phyloP scores from a whole-genome alignment of 2,329 filamentous ascomycete species.

The Sporothrix humicola region DNA sequence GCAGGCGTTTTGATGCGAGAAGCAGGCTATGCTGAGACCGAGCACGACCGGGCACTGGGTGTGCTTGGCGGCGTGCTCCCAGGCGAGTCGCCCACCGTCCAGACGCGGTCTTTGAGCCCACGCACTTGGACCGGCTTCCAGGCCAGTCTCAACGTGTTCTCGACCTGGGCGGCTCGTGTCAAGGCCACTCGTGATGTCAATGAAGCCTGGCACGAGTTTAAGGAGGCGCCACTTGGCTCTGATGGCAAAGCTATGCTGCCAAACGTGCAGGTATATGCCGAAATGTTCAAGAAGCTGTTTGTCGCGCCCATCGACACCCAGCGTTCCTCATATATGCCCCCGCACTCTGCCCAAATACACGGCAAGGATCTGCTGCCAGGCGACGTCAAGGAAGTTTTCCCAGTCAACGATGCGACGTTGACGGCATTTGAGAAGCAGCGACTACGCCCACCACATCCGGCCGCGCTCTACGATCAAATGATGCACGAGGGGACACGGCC shows the following conservation, averaged over 20 bases:
- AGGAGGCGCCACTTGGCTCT: conserved; percentile 44
- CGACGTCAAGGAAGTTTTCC: conserved; percentile 61
- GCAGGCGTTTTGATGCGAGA: conserved; percentile 62
- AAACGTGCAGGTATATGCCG: conserved; percentile 56
- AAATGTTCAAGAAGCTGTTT: conserved; percentile 65
- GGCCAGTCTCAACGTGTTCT: conserved; percentile 46
- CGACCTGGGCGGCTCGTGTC: conserved; percentile 61
- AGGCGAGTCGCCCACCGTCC: conserved; percentile 62
- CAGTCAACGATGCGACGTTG: conserved; percentile 62
- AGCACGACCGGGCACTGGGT: conserved; percentile 56
- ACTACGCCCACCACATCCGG: conserved; percentile 63
- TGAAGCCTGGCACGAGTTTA: conserved; percentile 64
- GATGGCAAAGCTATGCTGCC: conserved; percentile 44
- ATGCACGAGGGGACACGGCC: conserved; percentile 55
- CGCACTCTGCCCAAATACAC: conserved; percentile 3
- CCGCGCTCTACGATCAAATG: conserved; percentile 67
- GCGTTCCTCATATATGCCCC: neutral
- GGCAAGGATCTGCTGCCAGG: conserved; percentile 56
- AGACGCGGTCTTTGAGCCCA: conserved; percentile 52
- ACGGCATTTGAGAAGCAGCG: conserved; percentile 69
- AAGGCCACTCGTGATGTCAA: conserved; percentile 64
- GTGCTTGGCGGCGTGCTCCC: conserved; percentile 59
- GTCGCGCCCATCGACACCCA: conserved; percentile 43
- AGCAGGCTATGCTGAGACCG: conserved; percentile 58
- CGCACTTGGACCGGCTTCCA: conserved; percentile 42